phyloP scores from a whole-genome alignment of 1,284 basidiomycete species.

The Leccinum solheimii region DNA sequence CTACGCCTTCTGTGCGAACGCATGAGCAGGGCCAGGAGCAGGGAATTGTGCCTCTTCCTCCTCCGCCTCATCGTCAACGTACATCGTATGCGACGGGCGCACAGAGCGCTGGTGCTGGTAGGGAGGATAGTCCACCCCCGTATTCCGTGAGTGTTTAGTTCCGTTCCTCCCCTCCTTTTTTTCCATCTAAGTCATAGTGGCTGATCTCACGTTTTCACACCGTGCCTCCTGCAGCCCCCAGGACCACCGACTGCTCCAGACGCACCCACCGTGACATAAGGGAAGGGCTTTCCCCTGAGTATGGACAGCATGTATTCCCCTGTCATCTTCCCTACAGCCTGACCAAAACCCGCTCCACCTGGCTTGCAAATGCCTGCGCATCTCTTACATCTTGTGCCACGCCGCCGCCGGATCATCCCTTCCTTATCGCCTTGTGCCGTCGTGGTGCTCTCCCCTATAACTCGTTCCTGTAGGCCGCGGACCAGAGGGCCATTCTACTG shows the following conservation, averaged over 20 bases:
- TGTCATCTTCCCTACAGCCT: neutral
- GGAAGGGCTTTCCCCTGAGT: neutral
- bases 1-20: neutral
- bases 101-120: neutral
- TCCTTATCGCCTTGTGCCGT: constrained; percentile 7
- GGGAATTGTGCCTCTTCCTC: neutral
- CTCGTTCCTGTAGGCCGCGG: neutral
- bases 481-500: neutral
- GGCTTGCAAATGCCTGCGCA: neutral
- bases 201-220: neutral
- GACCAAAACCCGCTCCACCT: neutral
- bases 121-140: constrained; percentile 22
- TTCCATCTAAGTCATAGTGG: neutral
- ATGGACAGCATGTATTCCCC: neutral
- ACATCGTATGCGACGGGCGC: neutral
- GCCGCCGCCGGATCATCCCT: neutral
- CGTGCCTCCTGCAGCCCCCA: constrained; percentile 9
- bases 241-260: constrained; percentile 4
- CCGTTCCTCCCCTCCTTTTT: neutral
- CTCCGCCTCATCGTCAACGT: neutral
- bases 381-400: neutral
- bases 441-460: neutral
- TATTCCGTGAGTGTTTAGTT: constrained; percentile 25
- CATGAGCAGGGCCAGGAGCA: constrained; percentile 7
- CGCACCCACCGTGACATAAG: constrained; percentile 6